Evolutionary conservation across 2,329 filamentous ascomycete genomes (phyloP).

Genomic region (Bisporella sp.): DNA sequence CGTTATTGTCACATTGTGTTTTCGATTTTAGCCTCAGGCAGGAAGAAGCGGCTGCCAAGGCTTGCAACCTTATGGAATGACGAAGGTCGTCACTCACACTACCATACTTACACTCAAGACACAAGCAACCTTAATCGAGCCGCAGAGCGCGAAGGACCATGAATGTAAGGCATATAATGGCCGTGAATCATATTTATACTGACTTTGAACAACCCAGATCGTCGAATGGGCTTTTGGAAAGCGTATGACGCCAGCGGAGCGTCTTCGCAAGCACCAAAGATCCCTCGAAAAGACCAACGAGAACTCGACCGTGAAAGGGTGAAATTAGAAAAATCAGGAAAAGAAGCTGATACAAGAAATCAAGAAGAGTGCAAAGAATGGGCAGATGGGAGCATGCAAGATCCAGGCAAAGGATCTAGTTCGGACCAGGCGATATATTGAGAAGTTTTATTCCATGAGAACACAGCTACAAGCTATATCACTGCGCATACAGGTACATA

Average conservation of each 20-base stretch:
- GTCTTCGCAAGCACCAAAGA: conserved; percentile 87
- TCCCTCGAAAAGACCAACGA: conserved; percentile 96
- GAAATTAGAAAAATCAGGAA: conserved; percentile 95
- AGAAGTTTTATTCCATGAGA: conserved; percentile 98
- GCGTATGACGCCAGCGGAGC: conserved; percentile 94
- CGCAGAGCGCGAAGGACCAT: conserved; percentile 22
- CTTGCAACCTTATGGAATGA: too few species aligned
- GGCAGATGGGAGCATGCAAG: conserved; percentile 96
- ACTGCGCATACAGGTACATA: conserved; percentile 75
- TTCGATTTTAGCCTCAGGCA: too few species aligned
- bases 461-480: conserved; percentile 96
- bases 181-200: background rate
- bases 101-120: too few species aligned
- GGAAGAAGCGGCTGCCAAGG: too few species aligned
- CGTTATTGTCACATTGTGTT: too few species aligned
- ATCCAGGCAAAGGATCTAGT: conserved; percentile 98
- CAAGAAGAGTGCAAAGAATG: conserved; percentile 97
- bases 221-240: conserved; percentile 99
- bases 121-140: too few species aligned
- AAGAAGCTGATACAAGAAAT: conserved; percentile 95
- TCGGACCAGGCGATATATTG: conserved; percentile 85
- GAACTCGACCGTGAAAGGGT: conserved; percentile 91
- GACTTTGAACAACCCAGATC: conserved; percentile 48
- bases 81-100: too few species aligned
- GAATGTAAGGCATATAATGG: conserved; percentile 43